Conservation (phyloP, 495 filamentous ascomycete genomes). For the Schizothecium vesticola region DNA sequence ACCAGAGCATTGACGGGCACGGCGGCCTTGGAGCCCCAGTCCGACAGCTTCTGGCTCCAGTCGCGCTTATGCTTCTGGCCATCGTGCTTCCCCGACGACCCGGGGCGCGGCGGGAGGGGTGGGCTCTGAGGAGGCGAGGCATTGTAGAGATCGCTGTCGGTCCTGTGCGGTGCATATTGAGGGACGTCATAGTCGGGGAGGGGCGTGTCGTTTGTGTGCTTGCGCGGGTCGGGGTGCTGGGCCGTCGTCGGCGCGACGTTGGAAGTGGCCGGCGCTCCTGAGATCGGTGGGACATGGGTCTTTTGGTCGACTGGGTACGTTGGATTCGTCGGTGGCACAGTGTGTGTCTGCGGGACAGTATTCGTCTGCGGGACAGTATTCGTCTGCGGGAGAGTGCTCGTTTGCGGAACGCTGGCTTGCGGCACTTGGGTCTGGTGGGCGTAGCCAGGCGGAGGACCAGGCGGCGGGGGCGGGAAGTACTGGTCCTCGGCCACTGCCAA, state of each 20-base stretch:
- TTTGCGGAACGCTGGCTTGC: neutral
- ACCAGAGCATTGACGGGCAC: constrained; percentile 64
- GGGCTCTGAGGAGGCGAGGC: constrained; percentile 21
- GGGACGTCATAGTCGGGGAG: constrained; percentile 28
- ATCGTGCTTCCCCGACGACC: constrained; percentile 4
- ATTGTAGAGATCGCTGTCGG: constrained; percentile 24
- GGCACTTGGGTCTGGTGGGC: neutral
- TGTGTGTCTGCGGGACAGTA: neutral
- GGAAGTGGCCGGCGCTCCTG: neutral
- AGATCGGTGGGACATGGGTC: neutral
- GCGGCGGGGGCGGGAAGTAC: constrained; percentile 23
- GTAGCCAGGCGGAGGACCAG: constrained; percentile 15
- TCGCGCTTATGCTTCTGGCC: constrained; percentile 16
- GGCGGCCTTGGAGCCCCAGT: constrained; percentile 35
- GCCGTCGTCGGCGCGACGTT: neutral
- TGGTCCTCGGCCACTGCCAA: constrained; percentile 12
- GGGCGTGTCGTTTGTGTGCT: constrained; percentile 26
- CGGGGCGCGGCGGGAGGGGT: constrained; percentile 9
- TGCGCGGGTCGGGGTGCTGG: neutral
- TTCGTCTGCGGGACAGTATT: neutral
- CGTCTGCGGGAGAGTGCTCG: neutral
- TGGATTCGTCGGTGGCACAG: neutral
- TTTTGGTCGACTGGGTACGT: neutral
- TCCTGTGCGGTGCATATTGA: constrained; percentile 11
- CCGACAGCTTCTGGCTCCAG: constrained; percentile 24